Conservation (phyloP, 1,139 yeast genomes). For the Arxiozyma telluris region DNA sequence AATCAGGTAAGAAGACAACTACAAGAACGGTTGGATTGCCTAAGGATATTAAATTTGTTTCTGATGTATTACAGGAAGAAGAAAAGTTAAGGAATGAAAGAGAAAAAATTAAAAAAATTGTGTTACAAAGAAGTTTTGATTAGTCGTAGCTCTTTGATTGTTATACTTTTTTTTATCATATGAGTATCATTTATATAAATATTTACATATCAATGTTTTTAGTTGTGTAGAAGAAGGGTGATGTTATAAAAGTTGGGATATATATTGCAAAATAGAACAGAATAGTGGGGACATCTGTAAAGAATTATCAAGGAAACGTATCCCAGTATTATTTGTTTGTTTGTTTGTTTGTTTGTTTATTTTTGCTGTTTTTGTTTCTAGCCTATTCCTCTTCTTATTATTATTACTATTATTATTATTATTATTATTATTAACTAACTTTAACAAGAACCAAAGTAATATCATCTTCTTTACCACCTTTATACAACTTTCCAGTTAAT, state of each 20-base stretch:
- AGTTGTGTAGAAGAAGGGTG: neutral
- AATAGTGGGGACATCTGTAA: no score
- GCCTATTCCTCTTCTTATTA: neutral
- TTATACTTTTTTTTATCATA: no score
- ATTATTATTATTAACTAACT: slow-evolving; percentile 33
- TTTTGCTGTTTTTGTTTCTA: neutral
- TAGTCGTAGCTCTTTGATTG: slow-evolving; percentile 4
- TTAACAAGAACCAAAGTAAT: slow-evolving; percentile 70
- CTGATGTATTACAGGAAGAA: slow-evolving; percentile 34
- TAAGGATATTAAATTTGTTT: slow-evolving; percentile 40
- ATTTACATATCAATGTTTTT: neutral
- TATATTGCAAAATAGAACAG: no score
- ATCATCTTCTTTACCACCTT: slow-evolving; percentile 95
- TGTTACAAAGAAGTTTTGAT: slow-evolving; percentile 31
- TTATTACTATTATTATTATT: slow-evolving; percentile 13
- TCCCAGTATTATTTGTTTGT: neutral
- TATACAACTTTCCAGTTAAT: slow-evolving; percentile 59
- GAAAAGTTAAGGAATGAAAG: slow-evolving; percentile 32
- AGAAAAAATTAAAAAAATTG: slow-evolving; percentile 32
- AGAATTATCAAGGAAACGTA: neutral
- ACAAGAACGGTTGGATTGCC: slow-evolving; percentile 43
- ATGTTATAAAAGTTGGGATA: neutral
- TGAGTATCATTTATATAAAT: neutral
- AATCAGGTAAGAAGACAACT: slow-evolving; percentile 39
- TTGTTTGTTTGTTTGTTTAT: no score